A percentile compares a stretch with the other conserved stretches of the same genome.
phyloP scores from a whole-genome alignment of 192 early-diverging fungal genomes.

The Rhizophagus clarus region DNA sequence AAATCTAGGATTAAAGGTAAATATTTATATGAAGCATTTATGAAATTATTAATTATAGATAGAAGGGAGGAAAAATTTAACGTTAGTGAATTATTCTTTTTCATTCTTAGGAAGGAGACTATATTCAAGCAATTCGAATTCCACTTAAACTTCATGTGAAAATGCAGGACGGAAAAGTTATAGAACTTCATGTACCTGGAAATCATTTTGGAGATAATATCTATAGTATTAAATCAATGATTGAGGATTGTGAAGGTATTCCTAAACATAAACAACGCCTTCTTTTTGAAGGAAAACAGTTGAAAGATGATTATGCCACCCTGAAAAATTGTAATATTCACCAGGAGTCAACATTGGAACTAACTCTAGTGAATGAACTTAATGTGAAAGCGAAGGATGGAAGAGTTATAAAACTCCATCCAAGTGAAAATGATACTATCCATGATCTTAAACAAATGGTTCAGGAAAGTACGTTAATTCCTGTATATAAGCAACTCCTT shows the following conservation, averaged over 20 bases:
- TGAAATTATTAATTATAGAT: constrained; percentile 15
- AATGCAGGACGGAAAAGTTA: constrained; percentile 71
- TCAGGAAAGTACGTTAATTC: constrained; percentile 74
- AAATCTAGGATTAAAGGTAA: not conserved
- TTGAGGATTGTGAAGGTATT: not conserved
- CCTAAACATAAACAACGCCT: not conserved
- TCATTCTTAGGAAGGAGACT: not conserved
- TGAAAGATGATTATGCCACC: not conserved
- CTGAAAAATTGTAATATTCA: not conserved
- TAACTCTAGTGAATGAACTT: constrained; percentile 42
- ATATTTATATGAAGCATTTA: not conserved
- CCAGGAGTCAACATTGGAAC: not conserved
- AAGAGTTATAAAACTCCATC: constrained; percentile 87
- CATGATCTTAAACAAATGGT: constrained; percentile 77
- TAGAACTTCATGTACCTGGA: constrained; percentile 49
- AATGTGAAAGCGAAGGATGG: constrained; percentile 81
- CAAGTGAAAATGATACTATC: constrained; percentile 66
- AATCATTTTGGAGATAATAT: constrained; percentile 43
- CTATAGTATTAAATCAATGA: too few relatives aligned
- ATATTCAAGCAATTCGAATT: not conserved
- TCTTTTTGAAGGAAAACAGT: not conserved
- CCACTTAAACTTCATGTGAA: constrained; percentile 66
- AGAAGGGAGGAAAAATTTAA: constrained; percentile 42
- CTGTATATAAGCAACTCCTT: constrained; percentile 68
- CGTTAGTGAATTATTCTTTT: not conserved